These are phyloP conservation scores for Omphalotus guepiniiformis DNA, from an alignment of 768 basidiomycete species.

Conservation along the genomic window DNA sequence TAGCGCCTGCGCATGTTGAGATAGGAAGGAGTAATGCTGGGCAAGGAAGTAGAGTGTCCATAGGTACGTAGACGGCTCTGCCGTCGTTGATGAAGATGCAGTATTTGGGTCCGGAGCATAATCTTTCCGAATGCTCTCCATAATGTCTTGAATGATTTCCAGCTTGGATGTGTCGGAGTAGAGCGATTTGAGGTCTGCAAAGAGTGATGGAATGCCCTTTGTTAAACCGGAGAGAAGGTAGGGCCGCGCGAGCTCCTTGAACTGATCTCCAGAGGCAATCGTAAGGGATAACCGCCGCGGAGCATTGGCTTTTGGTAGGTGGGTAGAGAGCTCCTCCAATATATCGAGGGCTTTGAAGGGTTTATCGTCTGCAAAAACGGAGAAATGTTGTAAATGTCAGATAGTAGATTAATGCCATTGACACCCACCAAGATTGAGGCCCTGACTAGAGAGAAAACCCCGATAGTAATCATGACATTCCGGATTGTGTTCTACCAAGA, in stretches of 20 bases:
- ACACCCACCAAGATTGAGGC: slow-evolving; percentile 58
- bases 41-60: slow-evolving; percentile 97
- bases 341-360: slow-evolving; percentile 49
- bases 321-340: slow-evolving; percentile 55
- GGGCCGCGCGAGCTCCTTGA: slow-evolving; percentile 54
- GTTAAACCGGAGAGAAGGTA: slow-evolving; percentile 70
- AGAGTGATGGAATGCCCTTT: slow-evolving; percentile 90
- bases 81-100: slow-evolving; percentile 18
- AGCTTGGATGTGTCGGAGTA: slow-evolving; percentile 67
- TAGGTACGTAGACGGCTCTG: slow-evolving; percentile 78
- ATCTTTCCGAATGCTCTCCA: slow-evolving; percentile 43
- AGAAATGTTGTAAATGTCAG: background rate
- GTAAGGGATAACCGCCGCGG: slow-evolving; percentile 72
- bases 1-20: slow-evolving; percentile 49
- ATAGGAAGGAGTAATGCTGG: slow-evolving; percentile 76
- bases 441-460: slow-evolving; percentile 64
- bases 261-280: slow-evolving; percentile 63
- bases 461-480: slow-evolving; percentile 80
- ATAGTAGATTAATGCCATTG: background rate
- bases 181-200: slow-evolving; percentile 85
- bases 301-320: slow-evolving; percentile 64
- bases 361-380: slow-evolving; percentile 36
- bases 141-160: slow-evolving; percentile 61
- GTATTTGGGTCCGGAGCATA: slow-evolving; percentile 24
- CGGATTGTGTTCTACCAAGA: slow-evolving; percentile 79